These are phyloP conservation scores for Botrytis elliptica DNA, from an alignment of 2,329 filamentous ascomycete species.

Conservation along the genomic window DNA sequence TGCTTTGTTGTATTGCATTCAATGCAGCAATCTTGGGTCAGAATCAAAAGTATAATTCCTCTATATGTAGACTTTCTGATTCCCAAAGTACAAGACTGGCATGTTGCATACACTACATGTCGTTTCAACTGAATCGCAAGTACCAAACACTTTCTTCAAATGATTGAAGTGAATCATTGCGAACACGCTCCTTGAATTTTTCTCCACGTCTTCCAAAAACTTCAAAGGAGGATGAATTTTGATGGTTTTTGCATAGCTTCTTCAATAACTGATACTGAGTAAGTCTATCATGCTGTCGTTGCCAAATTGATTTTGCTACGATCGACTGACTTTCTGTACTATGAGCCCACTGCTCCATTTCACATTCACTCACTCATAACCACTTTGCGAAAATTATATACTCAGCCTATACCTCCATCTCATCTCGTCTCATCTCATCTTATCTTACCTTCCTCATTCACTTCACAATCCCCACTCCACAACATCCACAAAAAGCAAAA, in stretches of 20 bases:
- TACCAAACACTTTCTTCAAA: background rate
- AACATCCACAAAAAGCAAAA: background rate
- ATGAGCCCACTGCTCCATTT: background rate
- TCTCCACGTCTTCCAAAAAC: background rate
- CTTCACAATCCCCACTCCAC: background rate
- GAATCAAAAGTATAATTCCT: background rate
- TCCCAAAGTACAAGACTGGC: fast-evolving
- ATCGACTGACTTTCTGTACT: background rate
- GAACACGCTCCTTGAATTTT: background rate
- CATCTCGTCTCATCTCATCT: background rate
- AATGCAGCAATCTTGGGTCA: background rate
- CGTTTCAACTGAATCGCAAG: background rate
- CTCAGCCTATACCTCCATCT: too few species aligned
- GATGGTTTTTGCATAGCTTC: background rate
- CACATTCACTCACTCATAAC: background rate
- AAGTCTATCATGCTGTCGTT: background rate
- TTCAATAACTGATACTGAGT: background rate
- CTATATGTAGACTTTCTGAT: too few species aligned
- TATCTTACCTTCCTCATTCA: background rate
- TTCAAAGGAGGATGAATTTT: background rate
- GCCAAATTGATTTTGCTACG: background rate
- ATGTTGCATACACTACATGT: background rate
- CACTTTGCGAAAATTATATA: background rate
- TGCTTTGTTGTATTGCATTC: background rate
- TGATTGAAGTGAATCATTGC: background rate